A percentile compares a stretch with the other conserved stretches of the same genome.
These are phyloP conservation scores for Eutypa lata DNA, from an alignment of 2,329 filamentous ascomycete genomes.

Conservation along the genomic window DNA sequence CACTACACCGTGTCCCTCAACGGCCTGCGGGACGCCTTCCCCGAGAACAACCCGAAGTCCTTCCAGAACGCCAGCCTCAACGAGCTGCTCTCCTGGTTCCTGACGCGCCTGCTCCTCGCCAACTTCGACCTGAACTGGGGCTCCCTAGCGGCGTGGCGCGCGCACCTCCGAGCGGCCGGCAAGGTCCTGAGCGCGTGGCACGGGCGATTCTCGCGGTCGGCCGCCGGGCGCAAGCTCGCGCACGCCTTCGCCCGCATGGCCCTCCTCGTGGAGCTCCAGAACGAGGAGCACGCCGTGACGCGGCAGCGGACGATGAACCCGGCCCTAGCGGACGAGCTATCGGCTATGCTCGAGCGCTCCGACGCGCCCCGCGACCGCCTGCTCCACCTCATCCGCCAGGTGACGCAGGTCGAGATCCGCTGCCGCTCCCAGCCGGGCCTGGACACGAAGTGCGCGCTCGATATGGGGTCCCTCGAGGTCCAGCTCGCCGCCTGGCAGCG, in stretches of 20 bases:
- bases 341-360: slow-evolving; percentile 1
- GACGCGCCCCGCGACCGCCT: slow-evolving; percentile 1
- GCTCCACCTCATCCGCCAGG: neutral
- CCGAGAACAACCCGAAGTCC: neutral
- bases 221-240: slow-evolving; percentile 8
- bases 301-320: slow-evolving; percentile 7
- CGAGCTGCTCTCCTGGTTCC: slow-evolving; percentile 1
- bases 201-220: slow-evolving; percentile 3
- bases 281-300: slow-evolving; percentile 11
- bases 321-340: neutral
- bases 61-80: neutral
- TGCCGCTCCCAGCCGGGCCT: neutral
- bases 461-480: neutral
- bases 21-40: neutral
- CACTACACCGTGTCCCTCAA: neutral
- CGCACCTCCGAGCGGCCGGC: slow-evolving; percentile 11
- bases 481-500: slow-evolving; percentile 1
- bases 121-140: slow-evolving; percentile 14
- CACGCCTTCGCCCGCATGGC: slow-evolving; percentile 13
- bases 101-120: slow-evolving; percentile 6
- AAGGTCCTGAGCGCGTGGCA: slow-evolving; percentile 7
- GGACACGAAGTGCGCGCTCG: neutral
- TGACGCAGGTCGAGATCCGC: neutral
- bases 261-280: slow-evolving; percentile 12
- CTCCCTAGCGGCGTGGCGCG: slow-evolving; percentile 8